Conservation (phyloP, 352 stramenopile genomes). For the Phytophthora boehmeriae region DNA sequence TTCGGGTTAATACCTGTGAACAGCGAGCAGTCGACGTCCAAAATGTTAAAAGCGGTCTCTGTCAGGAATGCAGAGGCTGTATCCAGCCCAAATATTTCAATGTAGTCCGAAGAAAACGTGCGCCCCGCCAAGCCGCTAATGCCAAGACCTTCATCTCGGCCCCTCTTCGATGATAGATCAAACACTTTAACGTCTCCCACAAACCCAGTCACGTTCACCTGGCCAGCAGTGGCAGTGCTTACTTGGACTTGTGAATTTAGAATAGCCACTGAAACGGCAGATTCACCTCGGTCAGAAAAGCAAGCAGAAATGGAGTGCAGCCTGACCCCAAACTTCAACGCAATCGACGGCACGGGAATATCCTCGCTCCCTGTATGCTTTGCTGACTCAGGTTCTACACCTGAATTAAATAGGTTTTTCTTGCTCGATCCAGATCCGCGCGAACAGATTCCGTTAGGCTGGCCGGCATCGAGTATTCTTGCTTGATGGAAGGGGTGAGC, state of each 20-base stretch:
- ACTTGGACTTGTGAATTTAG: slow-evolving; percentile 53
- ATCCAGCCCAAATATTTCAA: slow-evolving; percentile 68
- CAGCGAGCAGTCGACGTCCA: slow-evolving; percentile 54
- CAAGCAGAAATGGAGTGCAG: slow-evolving; percentile 82
- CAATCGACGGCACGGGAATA: slow-evolving; percentile 10
- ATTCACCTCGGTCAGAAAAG: slow-evolving; percentile 74
- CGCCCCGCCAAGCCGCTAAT: slow-evolving; percentile 20
- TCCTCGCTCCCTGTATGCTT: slow-evolving; percentile 3
- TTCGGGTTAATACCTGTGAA: slow-evolving; percentile 20
- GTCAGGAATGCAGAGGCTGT: slow-evolving; percentile 15
- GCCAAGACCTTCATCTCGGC: slow-evolving; percentile 29
- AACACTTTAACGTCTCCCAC: slow-evolving; percentile 78
- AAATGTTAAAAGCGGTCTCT: slow-evolving; percentile 35
- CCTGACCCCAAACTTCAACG: slow-evolving; percentile 53
- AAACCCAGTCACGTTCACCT: slow-evolving; percentile 49
- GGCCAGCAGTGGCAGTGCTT: slow-evolving; percentile 26
- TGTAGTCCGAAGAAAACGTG: slow-evolving; percentile 33
- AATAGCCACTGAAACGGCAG: slow-evolving; percentile 69
- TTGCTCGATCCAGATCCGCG: slow-evolving; percentile 80
- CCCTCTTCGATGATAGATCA: slow-evolving; percentile 55
- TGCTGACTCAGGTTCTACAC: slow-evolving; percentile 2
- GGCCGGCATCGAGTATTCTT: slow-evolving; percentile 77
- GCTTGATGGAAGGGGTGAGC: slow-evolving; percentile 58
- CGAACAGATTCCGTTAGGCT: slow-evolving; percentile 82
- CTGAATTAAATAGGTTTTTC: slow-evolving; percentile 60